Evolutionary conservation across 2,329 filamentous ascomycete species (phyloP).

Genomic region (Pyricularia sp.): DNA sequence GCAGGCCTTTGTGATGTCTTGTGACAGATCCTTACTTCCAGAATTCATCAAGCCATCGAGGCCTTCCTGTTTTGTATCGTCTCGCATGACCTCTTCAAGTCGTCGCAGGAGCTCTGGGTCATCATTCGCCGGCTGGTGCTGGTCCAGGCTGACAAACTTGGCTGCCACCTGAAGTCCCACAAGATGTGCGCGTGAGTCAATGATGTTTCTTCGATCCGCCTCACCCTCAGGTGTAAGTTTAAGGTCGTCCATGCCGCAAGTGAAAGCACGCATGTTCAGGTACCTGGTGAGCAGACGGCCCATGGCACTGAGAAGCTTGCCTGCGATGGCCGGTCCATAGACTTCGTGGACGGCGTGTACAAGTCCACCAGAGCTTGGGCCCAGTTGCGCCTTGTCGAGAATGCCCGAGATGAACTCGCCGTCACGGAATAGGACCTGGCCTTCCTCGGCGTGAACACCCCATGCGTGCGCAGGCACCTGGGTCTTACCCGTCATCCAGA

Average conservation of each 20-base stretch:
- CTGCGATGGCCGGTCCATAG: conserved; percentile 80
- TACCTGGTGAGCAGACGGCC: conserved; percentile 84
- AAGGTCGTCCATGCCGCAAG: conserved; percentile 94
- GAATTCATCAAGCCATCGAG: conserved; percentile 83
- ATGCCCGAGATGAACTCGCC: conserved; percentile 87
- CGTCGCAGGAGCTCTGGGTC: conserved; percentile 66
- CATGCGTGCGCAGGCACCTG: conserved; percentile 73
- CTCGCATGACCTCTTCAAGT: conserved; percentile 81
- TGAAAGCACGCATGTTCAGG: conserved; percentile 89
- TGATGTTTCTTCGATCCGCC: conserved; percentile 53
- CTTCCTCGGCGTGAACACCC: conserved; percentile 70
- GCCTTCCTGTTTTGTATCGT: conserved; percentile 82
- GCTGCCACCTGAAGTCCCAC: conserved; percentile 74
- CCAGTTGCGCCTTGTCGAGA: conserved; percentile 91
- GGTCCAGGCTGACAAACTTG: conserved; percentile 77
- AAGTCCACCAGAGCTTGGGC: conserved; percentile 75
- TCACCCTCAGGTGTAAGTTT: conserved; percentile 77
- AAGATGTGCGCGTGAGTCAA: conserved; percentile 50
- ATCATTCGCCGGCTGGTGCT: conserved; percentile 49
- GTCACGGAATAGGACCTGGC: conserved; percentile 69
- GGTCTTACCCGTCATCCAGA: conserved; percentile 72
- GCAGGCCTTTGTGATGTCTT: conserved; percentile 67
- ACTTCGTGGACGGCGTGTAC: conserved; percentile 90
- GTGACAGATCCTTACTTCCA: conserved; percentile 60
- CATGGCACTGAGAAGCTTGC: conserved; percentile 79